These are phyloP conservation scores for Hevea brasiliensis DNA, from an alignment of 345 rosid genomes.

Conservation along the genomic window DNA sequence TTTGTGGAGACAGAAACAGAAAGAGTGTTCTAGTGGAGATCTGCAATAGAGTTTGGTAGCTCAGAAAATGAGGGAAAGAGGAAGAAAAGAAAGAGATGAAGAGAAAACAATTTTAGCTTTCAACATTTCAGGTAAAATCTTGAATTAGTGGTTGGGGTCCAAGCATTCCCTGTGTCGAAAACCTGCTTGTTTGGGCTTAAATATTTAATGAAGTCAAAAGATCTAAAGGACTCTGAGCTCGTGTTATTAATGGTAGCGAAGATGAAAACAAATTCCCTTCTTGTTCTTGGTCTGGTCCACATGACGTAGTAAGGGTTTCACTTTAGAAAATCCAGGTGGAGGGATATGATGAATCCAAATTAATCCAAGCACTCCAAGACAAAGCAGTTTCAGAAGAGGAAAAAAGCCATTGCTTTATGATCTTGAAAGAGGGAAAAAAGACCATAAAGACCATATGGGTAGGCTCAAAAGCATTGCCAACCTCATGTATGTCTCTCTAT, in stretches of 20 bases:
- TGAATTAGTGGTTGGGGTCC: too few species aligned
- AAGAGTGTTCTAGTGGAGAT: too few species aligned
- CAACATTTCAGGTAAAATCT: background rate
- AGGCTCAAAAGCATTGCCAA: conserved; percentile 12
- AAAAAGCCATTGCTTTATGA: conserved; percentile 29
- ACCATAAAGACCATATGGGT: conserved; percentile 2
- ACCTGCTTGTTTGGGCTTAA: background rate
- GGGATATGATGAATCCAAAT: conserved; percentile 30
- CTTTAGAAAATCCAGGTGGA: conserved; percentile 8
- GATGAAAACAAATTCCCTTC: background rate
- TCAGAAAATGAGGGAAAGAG: background rate
- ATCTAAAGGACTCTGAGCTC: background rate
- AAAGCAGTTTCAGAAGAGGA: conserved; percentile 42
- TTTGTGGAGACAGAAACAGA: too few species aligned
- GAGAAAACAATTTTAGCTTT: background rate
- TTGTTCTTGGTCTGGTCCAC: background rate
- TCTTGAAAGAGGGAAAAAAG: conserved; percentile 23
- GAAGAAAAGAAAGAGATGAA: too few species aligned
- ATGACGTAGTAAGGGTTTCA: background rate
- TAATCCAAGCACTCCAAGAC: conserved; percentile 37
- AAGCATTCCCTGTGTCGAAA: too few species aligned
- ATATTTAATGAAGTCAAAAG: background rate
- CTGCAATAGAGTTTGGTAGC: too few species aligned
- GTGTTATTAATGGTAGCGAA: background rate
- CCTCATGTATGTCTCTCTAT: conserved; percentile 11